Base-by-base conservation (phyloP, 805 yeast genomes). In the Torulaspora delbrueckii region DNA sequence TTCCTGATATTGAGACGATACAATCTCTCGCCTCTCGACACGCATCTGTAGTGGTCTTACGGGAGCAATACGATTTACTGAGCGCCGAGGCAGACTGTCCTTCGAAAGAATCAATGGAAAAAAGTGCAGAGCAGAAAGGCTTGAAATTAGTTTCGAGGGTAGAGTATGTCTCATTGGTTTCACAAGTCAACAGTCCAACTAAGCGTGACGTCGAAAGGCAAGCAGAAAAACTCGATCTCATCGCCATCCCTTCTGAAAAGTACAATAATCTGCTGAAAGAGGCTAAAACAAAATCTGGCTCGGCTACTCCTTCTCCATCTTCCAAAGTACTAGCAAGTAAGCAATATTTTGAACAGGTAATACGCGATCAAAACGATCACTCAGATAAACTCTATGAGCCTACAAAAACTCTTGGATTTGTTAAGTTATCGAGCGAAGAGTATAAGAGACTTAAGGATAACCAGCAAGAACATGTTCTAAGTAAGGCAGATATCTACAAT, bases 301-400 rank as follows among this genome's bases (percentile, higher is more conserved):
- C 46, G 3, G 28, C 47, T 10, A 37, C 45, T 6, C 28, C 49
- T 8, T 39, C 51, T 1, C 48, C 54, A 13, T 19, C 53, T 19
- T 58, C 63, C 2, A 68, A 65, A 43, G 68, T 67, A 34, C 48
- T 60, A 22, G 65, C 63, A 2, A 65, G 63, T 7, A 66, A 67
- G 45, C 66, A 65, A 14, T 65, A 57, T 43, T 67, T 64, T 50
- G 71, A 67, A 39, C 59, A 62, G 22, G 65, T 61, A 2, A 53
- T 59, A 12, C 55, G 57, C 19, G 55, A 60, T 35, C 64, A 58
- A 27, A 62, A 58, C 39, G 53, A 53, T 30, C 58, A 56, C 14
- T 53, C 53, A 27, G 68, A 61, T 5, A 63, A 57, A 43, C 54
- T 65, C 23, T 48, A 64, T 33, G 67, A 60, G 18, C 62, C 70